Base-by-base conservation (phyloP, 2,329 filamentous ascomycete genomes). In the Furcasterigmium furcatum region DNA sequence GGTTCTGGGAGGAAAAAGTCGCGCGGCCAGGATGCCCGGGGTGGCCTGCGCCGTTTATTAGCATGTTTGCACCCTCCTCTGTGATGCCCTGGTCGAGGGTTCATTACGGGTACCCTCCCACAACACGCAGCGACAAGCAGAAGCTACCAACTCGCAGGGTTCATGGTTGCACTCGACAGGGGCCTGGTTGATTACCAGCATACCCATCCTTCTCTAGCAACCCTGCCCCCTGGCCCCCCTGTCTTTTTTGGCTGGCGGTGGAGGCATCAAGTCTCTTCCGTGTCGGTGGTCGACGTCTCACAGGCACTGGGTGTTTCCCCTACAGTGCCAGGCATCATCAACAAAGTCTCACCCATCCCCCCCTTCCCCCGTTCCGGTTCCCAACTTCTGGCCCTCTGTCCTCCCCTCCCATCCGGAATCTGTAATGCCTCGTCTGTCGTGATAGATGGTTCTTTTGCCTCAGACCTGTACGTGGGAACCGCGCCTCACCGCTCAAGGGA, bases 261-360 rank as follows among this genome's bases (percentile, higher is more conserved):
- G 34, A 36, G 34, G 34, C 16, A 32, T 19, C n/a, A 18, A 19
- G 34, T 36, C 34, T 36, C 34, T 36, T 36, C 34, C 34, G 34
- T 36, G 34, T 36, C 34, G 34, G 34, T 16, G 34, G 18, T 16
- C n/a, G 34, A 16, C 34, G 34, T 36, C 34, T 18, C 34, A 36
- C 34, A 16, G 34, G n/a, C 34, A 18, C 9, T 18, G 18, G n/a
- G 34, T 36, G 34, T 16, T 36, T 27, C 24, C 34, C 16, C 34
- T 36, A 36, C 18, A 16, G 18, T 18, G 34, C 34, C 34, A 10
- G 34, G 34, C 34, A 36, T 36, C 34, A 36, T 36, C 34, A 36
- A 36, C 34, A 36, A 36, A 36, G 34, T 36, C 34, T 36, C 34
- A 36, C 34, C 34, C 34, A 18, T 36, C 16, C 34, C 34, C 34